A percentile compares a stretch with the other conserved stretches of the same genome.
phyloP scores from a whole-genome alignment of 2,329 filamentous ascomycete genomes.

The Cytospora piceicola region DNA sequence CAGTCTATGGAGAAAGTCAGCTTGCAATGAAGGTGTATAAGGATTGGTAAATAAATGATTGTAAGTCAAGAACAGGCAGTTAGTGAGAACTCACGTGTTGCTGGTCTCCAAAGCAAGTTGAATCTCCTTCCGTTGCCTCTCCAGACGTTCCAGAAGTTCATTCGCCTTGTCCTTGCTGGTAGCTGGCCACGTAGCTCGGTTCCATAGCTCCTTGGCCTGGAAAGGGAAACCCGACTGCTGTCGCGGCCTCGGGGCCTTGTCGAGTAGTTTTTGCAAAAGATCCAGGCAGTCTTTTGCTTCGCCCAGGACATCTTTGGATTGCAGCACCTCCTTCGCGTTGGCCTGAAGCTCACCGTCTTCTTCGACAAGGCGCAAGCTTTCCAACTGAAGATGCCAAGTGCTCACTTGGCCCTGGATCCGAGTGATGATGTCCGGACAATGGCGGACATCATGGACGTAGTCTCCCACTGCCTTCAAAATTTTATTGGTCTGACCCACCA shows the following conservation, averaged over 20 bases:
- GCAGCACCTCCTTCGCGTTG: not conserved
- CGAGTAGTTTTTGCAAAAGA: not conserved
- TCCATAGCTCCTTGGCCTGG: not conserved
- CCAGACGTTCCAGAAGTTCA: not conserved
- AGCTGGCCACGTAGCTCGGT: not conserved
- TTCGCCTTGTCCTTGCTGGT: not conserved
- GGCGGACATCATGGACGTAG: not conserved
- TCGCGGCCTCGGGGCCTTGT: not conserved
- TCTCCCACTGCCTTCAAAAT: not conserved
- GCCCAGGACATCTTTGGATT: not conserved
- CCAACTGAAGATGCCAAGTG: not conserved
- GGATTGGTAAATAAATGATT: too few species aligned
- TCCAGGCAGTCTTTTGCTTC: not conserved
- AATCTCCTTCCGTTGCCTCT: not conserved
- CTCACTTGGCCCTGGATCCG: not conserved
- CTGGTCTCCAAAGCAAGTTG: not conserved
- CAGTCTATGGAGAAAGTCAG: not conserved
- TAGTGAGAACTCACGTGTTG: not conserved
- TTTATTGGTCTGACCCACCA: not conserved
- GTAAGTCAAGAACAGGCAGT: too few species aligned
- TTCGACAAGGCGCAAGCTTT: not conserved
- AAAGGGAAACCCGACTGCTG: not conserved
- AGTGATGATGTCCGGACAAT: not conserved
- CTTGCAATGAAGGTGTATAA: too few species aligned
- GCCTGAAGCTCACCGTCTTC: not conserved